Base-by-base conservation (phyloP, 192 early-diverging fungal genomes). In the Linnemannia elongata region DNA sequence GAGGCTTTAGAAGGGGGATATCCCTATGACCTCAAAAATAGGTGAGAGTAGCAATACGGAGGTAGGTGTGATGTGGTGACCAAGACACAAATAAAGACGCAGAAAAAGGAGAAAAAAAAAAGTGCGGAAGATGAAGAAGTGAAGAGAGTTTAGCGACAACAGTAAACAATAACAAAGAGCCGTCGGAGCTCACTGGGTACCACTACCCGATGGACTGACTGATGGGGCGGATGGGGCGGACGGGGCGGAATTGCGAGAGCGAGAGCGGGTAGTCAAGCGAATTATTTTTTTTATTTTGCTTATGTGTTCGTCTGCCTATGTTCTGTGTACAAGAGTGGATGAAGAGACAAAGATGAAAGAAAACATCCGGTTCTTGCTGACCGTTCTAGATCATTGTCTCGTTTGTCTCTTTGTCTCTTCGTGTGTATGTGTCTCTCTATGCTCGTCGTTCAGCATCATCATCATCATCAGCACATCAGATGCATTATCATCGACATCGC, bases 71-170 rank as follows among this genome's bases (percentile, higher is more conserved):
- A 15, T 66, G 60, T 27, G 27, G 4, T 27, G 12, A 27, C 12
- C 12, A 17, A 49, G 38, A 38, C 38, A 38, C 38, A 3, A n/a
- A n/a, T n/a, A n/a, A n/a, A n/a, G n/a, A n/a, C n/a, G n/a, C n/a
- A n/a, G n/a, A n/a, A n/a, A n/a, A n/a, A n/a, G n/a, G n/a, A 49
- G 47, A 49, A 49, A 49, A 63, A 63, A 33, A 66, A 66, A 60
- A 60, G 55, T 60, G 55, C n/a, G n/a, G 55, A 17, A 60, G 24
- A 27, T 0, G 9, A 66, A 66, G 24, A 60, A 8, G 10, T 6
- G n/a, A 66, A 66, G 24, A 66, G 60, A 35, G 60, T 66, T 66
- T 66, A 66, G 30, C 12, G 10, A 33, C 60, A 33, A 0, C 12
- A 12, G 15, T 15, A 66, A 66, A 27, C 60, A 66, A 66, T 30